phyloP scores from a whole-genome alignment of 2,329 filamentous ascomycete genomes.

The Onygenales sp. region DNA sequence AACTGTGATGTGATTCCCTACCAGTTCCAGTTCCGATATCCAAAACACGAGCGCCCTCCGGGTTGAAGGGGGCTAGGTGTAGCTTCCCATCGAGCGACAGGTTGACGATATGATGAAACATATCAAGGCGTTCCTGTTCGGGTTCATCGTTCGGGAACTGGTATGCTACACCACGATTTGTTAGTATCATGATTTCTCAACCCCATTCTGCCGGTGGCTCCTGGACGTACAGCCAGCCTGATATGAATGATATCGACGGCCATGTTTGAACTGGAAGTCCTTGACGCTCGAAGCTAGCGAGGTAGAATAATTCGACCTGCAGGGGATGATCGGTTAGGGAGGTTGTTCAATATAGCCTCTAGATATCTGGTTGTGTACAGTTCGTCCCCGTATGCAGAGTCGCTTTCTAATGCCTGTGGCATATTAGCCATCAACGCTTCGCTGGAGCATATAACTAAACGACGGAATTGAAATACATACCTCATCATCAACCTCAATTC shows the following conservation, averaged over 20 bases:
- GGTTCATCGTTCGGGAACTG: conserved; percentile 11
- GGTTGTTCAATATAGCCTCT: neutral
- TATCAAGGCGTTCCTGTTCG: conserved; percentile 13
- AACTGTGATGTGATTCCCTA: conserved; percentile 14
- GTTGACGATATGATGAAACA: conserved; percentile 32
- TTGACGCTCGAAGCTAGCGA: neutral
- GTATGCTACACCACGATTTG: conserved; percentile 2
- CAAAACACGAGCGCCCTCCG: conserved; percentile 30
- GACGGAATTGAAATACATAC: neutral
- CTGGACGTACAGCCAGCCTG: neutral
- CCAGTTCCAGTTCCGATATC: conserved; percentile 41
- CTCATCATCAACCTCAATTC: neutral
- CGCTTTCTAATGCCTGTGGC: neutral
- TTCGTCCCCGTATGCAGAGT: neutral
- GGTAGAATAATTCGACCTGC: neutral
- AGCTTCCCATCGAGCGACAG: conserved; percentile 39
- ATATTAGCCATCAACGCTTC: too few species aligned
- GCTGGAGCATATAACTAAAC: too few species aligned
- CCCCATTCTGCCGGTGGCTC: conserved; percentile 7
- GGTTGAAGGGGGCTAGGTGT: conserved; percentile 34
- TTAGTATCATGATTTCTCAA: neutral
- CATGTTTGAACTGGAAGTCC: conserved; percentile 4
- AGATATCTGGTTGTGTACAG: neutral
- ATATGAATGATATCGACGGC: conserved; percentile 11
- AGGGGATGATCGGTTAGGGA: neutral